Evolutionary conservation across 768 basidiomycete species (phyloP).

Genomic region (Phanerochaete sordida): DNA sequence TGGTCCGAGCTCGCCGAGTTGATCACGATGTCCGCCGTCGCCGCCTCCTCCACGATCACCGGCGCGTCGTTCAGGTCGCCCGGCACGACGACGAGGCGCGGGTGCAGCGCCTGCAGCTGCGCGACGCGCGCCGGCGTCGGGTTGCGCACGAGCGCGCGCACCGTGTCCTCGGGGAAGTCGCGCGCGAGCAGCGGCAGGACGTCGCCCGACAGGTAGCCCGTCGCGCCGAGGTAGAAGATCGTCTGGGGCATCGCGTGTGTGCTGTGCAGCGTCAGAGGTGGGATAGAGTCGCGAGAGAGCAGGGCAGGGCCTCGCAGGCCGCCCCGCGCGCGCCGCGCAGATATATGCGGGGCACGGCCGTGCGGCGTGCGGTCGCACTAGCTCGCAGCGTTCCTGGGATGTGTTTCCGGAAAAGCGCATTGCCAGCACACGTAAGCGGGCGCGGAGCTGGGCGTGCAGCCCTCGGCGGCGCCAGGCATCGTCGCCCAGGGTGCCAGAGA

Average conservation of each 20-base stretch:
- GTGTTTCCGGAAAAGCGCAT: too few species aligned
- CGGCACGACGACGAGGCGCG: conserved; percentile 33
- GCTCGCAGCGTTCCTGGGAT: too few species aligned
- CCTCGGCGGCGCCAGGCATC: too few species aligned
- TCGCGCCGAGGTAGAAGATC: conserved; percentile 42
- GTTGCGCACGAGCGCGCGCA: conserved; percentile 36
- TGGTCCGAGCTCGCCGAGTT: conserved; percentile 41
- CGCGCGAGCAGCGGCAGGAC: conserved; percentile 32
- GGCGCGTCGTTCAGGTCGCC: conserved; percentile 35
- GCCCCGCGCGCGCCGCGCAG: too few species aligned
- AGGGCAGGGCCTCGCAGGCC: too few species aligned
- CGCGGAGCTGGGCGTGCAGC: too few species aligned
- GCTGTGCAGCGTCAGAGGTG: background rate
- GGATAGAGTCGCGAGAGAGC: too few species aligned
- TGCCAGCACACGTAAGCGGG: too few species aligned
- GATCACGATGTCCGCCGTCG: conserved; percentile 36
- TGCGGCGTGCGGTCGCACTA: too few species aligned
- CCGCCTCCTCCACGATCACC: conserved; percentile 32
- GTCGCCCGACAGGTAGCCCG: conserved; percentile 41
- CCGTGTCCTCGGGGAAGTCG: conserved; percentile 29
- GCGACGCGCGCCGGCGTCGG: conserved; percentile 27
- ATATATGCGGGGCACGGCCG: too few species aligned
- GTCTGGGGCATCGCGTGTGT: conserved; percentile 19
- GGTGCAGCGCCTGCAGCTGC: conserved; percentile 26
- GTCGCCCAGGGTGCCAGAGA: too few species aligned